These are phyloP conservation scores for Cytospora paraplurivora DNA, from an alignment of 2,329 filamentous ascomycete species.

Conservation along the genomic window DNA sequence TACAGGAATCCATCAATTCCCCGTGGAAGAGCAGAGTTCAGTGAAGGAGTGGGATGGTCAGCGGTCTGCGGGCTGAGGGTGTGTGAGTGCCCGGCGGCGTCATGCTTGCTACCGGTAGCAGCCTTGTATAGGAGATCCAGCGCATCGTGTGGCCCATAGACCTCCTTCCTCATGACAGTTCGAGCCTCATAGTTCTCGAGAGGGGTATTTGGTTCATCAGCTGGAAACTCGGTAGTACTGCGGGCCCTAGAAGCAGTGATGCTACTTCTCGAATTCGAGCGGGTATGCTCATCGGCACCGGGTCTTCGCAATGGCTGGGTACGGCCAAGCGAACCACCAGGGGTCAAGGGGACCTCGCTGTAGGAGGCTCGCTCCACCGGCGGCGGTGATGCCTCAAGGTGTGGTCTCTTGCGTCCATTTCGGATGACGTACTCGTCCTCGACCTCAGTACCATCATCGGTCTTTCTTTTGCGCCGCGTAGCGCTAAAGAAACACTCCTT, in stretches of 20 bases:
- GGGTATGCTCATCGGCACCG: slow-evolving; percentile 38
- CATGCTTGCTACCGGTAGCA: slow-evolving; percentile 58
- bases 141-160: slow-evolving; percentile 91
- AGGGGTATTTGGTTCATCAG: slow-evolving; percentile 61
- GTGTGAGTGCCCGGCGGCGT: slow-evolving; percentile 6
- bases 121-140: slow-evolving; percentile 90
- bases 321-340: slow-evolving; percentile 66
- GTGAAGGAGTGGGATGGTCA: slow-evolving; percentile 11
- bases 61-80: slow-evolving; percentile 17
- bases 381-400: slow-evolving; percentile 48
- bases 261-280: slow-evolving; percentile 40
- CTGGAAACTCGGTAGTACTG: slow-evolving; percentile 39
- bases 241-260: slow-evolving; percentile 35
- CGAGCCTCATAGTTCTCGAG: slow-evolving; percentile 67
- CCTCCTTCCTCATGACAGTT: slow-evolving; percentile 66
- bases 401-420: slow-evolving; percentile 71
- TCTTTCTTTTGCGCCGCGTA: slow-evolving; percentile 88
- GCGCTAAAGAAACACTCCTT: slow-evolving; percentile 98
- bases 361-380: slow-evolving; percentile 49
- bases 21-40: slow-evolving; percentile 11
- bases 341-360: slow-evolving; percentile 62
- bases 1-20: slow-evolving; percentile 22
- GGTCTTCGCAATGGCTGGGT: slow-evolving; percentile 68
- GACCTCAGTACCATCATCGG: slow-evolving; percentile 57
- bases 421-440: slow-evolving; percentile 70